phyloP scores from a whole-genome alignment of 345 rosid genomes.

The Triadica sebifera region DNA sequence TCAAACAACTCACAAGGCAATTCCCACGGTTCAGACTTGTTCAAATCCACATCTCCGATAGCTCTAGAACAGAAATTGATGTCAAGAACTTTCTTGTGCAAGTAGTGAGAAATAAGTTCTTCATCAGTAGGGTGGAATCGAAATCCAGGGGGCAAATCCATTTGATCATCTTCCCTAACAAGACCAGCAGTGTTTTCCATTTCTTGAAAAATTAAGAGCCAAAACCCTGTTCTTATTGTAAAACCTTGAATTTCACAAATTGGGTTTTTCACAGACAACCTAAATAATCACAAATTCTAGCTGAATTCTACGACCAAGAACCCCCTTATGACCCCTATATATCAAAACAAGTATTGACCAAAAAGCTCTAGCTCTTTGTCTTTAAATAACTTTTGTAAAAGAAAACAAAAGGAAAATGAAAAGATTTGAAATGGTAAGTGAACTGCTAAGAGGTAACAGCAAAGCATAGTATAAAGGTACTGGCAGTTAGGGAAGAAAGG shows the following conservation, averaged over 20 bases:
- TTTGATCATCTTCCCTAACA: conserved; percentile 60
- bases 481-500: conserved; percentile 36
- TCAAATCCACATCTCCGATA: conserved; percentile 89
- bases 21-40: conserved; percentile 99
- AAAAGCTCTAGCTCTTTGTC: conserved; percentile 9
- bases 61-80: conserved; percentile 58
- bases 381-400: conserved; percentile 11
- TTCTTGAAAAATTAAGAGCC: conserved; percentile 12
- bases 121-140: conserved; percentile 94
- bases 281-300: neutral
- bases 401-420: neutral
- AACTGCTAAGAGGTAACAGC: conserved; percentile 18
- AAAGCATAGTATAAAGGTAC: conserved; percentile 25
- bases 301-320: neutral
- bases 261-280: neutral
- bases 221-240: conserved; percentile 25
- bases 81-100: conserved; percentile 66
- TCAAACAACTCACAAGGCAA: conserved; percentile 59
- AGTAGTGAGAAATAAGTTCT: conserved; percentile 83
- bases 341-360: conserved; percentile 13
- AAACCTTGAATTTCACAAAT: neutral
- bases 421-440: conserved; percentile 3
- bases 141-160: conserved; percentile 91
- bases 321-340: neutral
- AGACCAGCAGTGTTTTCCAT: conserved; percentile 45